Conservation (phyloP, 2,329 filamentous ascomycete genomes). For the Hypoxylon sp. region DNA sequence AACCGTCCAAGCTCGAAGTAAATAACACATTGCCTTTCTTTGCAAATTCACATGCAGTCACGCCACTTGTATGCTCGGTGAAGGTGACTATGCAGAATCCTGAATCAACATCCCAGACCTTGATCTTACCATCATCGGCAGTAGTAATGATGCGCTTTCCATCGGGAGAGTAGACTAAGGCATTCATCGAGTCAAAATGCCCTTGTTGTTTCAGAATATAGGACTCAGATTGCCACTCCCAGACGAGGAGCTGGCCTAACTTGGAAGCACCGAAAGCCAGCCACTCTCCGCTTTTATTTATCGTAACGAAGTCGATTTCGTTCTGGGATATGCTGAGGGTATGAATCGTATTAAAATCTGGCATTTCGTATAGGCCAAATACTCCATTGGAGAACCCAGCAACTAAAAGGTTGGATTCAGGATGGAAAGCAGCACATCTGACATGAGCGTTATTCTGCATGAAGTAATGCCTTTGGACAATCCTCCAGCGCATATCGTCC, state of each 20-base stretch:
- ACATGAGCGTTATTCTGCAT: conserved; percentile 90
- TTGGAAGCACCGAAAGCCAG: conserved; percentile 96
- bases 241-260: conserved; percentile 94
- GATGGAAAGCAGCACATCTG: conserved; percentile 91
- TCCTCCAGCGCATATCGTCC: conserved; percentile 86
- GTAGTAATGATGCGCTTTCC: conserved; percentile 93
- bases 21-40: conserved; percentile 97
- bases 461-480: conserved; percentile 92
- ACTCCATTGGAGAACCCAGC: conserved; percentile 95
- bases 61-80: conserved; percentile 94
- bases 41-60: conserved; percentile 94
- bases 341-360: conserved; percentile 95
- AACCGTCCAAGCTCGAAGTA: conserved; percentile 94
- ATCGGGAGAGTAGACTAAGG: conserved; percentile 92
- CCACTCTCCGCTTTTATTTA: conserved; percentile 97
- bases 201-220: conserved; percentile 99
- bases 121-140: conserved; percentile 97
- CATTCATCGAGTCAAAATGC: conserved; percentile 96
- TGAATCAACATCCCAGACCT: conserved; percentile 96
- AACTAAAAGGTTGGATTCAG: conserved; percentile 90
- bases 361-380: conserved; percentile 95
- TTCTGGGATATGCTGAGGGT: conserved; percentile 95
- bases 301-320: conserved; percentile 93
- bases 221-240: conserved; percentile 99
- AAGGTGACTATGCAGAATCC: conserved; percentile 99